phyloP scores from a whole-genome alignment of 176 grass and related monocot species.

The Elaeis guineensis region DNA sequence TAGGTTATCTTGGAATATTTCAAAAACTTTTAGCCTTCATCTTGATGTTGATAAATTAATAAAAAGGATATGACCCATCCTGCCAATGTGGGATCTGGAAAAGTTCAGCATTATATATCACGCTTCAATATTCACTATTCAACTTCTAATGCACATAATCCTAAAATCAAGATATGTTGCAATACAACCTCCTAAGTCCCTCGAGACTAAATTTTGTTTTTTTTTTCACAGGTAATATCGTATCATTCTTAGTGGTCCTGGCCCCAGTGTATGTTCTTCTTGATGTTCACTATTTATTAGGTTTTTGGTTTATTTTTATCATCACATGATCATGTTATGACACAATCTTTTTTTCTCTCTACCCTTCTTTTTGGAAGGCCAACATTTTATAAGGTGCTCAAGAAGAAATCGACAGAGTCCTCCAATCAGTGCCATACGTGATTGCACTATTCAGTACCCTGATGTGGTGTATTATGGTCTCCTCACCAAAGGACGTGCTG shows the following conservation, averaged over 20 bases:
- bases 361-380: conserved; percentile 25
- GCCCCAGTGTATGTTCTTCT: conserved; percentile 54
- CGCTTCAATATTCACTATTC: no score
- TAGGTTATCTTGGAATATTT: no score
- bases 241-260: conserved; percentile 64
- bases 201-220: neutral
- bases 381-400: conserved; percentile 73
- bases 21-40: no score
- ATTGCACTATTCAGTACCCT: conserved; percentile 70
- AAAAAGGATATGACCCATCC: no score
- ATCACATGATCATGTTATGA: neutral
- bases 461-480: conserved; percentile 84
- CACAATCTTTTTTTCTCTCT: conserved; percentile 4
- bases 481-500: conserved; percentile 40
- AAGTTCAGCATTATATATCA: no score
- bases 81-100: no score
- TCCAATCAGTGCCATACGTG: conserved; percentile 73
- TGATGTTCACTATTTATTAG: neutral
- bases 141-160: neutral
- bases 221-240: conserved; percentile 50
- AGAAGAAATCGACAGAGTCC: conserved; percentile 84
- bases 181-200: no score
- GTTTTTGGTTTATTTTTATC: neutral
- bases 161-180: no score
- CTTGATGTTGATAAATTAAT: no score